Evolutionary conservation across 2,329 filamentous ascomycete genomes (phyloP).

Genomic region (Davidsoniella virescens): DNA sequence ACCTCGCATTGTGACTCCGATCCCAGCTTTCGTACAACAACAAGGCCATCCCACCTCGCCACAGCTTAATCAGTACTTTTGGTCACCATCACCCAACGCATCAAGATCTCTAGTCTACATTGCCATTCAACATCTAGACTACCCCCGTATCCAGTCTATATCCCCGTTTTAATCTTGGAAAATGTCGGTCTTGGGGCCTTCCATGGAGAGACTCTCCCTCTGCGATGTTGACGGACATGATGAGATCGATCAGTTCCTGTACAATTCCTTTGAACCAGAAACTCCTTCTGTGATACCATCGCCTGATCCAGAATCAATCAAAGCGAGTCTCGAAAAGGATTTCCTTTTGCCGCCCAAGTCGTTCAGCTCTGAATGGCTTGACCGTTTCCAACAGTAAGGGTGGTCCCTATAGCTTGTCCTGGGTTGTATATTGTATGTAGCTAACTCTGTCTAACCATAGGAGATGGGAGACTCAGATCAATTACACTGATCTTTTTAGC

Average conservation of each 20-base stretch:
- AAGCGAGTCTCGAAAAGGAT: constrained; percentile 54
- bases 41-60: no score
- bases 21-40: no score
- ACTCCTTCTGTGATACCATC: neutral
- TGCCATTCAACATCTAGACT: no score
- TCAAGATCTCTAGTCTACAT: no score
- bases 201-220: constrained; percentile 3
- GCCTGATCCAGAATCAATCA: constrained; percentile 38
- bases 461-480: constrained; percentile 64
- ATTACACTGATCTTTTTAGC: constrained; percentile 71
- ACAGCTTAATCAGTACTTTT: no score
- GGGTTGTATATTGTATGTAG: neutral
- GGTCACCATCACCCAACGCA: no score
- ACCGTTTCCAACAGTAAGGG: constrained; percentile 61
- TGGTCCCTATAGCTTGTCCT: neutral
- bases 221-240: constrained; percentile 3
- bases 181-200: neutral
- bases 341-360: constrained; percentile 64
- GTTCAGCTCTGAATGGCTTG: constrained; percentile 77
- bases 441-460: constrained; percentile 11
- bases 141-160: neutral
- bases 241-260: constrained; percentile 9
- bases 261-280: neutral
- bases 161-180: no score
- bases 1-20: no score